These are phyloP conservation scores for Stephanodiscus minutulus DNA, from an alignment of 108 stramenopile genomes.

Conservation along the genomic window DNA sequence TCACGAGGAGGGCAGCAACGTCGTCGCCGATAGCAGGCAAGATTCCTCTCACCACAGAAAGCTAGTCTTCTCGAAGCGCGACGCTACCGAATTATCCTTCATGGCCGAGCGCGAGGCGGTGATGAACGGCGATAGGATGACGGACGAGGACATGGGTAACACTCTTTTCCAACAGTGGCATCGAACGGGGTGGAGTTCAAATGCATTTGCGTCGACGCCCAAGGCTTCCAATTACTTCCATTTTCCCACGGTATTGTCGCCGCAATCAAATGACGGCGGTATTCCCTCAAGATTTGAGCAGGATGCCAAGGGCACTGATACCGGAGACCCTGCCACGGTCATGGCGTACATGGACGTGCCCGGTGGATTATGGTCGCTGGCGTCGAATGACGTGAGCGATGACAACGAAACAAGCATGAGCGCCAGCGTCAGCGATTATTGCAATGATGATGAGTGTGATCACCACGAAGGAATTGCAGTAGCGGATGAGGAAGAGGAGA, in stretches of 20 bases:
- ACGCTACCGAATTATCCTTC: constrained; percentile 1
- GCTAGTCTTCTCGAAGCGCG: not conserved
- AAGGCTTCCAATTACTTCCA: not conserved
- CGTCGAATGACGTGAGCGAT: constrained; percentile 6
- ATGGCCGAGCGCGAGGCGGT: constrained; percentile 9
- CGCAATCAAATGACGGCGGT: not conserved
- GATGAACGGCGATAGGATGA: constrained; percentile 4
- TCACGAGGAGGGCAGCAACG: not conserved
- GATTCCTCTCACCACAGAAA: not conserved
- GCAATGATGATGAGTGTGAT: not conserved
- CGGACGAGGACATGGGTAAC: not conserved
- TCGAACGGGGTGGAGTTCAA: not conserved
- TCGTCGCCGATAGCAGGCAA: not conserved
- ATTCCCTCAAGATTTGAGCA: not conserved
- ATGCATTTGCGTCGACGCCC: not conserved
- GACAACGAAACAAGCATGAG: not conserved
- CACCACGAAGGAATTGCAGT: not conserved
- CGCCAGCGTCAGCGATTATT: constrained; percentile 5
- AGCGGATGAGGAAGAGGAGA: constrained; percentile 4
- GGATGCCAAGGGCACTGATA: not conserved
- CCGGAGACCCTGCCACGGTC: not conserved
- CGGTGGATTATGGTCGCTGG: constrained; percentile 31
- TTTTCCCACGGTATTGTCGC: not conserved
- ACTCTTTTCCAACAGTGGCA: not conserved
- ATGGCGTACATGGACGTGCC: constrained; percentile 2